phyloP scores from a whole-genome alignment of 2,329 filamentous ascomycete species.

The Monosporascus sp. region DNA sequence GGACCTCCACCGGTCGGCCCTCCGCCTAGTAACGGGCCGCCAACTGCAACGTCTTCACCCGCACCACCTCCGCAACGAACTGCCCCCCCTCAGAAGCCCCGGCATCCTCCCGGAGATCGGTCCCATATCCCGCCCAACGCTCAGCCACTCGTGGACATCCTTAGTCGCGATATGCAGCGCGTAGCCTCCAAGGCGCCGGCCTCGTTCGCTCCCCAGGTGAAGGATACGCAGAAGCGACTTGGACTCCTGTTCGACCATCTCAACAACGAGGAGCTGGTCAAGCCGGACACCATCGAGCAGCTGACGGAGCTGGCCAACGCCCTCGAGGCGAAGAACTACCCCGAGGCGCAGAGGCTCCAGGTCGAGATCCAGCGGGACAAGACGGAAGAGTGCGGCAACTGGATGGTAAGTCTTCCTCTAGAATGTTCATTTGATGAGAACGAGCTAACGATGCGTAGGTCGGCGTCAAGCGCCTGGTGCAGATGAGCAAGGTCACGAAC shows the following conservation, averaged over 20 bases:
- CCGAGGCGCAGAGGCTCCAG: slow-evolving; percentile 62
- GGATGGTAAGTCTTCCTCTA: slow-evolving; percentile 64
- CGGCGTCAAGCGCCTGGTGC: slow-evolving; percentile 71
- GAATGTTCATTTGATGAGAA: slow-evolving; percentile 33
- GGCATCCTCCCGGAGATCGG: slow-evolving; percentile 79
- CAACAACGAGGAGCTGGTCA: slow-evolving; percentile 89
- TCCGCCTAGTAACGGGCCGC: slow-evolving; percentile 37
- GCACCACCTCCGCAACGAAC: slow-evolving; percentile 45
- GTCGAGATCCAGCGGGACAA: slow-evolving; percentile 72
- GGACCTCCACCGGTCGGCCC: slow-evolving; percentile 34
- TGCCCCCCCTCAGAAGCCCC: slow-evolving; percentile 51
- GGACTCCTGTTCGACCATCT: slow-evolving; percentile 94
- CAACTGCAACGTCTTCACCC: slow-evolving; percentile 25
- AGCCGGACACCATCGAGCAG: slow-evolving; percentile 69
- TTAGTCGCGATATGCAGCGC: slow-evolving; percentile 80
- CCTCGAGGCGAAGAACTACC: slow-evolving; percentile 65
- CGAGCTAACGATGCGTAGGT: slow-evolving; percentile 50
- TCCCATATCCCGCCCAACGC: slow-evolving; percentile 79
- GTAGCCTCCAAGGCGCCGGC: slow-evolving; percentile 80
- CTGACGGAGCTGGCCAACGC: slow-evolving; percentile 61
- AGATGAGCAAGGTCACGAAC: slow-evolving; percentile 70
- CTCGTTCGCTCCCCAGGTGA: slow-evolving; percentile 83
- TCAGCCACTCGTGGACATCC: slow-evolving; percentile 73
- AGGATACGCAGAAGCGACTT: slow-evolving; percentile 89
- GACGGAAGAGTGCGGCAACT: slow-evolving; percentile 76